Percentiles rank a stretch among this genome's conserved stretches.
These are phyloP conservation scores for Claviceps monticola DNA, from an alignment of 2,329 filamentous ascomycete species.

Conservation along the genomic window DNA sequence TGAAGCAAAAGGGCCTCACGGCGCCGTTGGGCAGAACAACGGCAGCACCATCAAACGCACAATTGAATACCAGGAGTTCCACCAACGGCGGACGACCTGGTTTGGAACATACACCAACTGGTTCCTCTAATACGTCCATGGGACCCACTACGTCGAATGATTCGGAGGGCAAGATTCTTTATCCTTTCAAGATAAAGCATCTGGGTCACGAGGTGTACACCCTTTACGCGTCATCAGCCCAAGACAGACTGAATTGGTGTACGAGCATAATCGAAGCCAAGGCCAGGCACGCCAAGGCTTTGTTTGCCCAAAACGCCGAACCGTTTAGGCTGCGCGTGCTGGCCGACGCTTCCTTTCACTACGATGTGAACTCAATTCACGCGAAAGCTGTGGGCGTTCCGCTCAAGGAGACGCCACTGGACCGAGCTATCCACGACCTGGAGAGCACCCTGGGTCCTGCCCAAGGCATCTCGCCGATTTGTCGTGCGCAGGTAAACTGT, in stretches of 20 bases:
- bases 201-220: slow-evolving; percentile 88
- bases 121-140: slow-evolving; percentile 47
- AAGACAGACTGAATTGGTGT: slow-evolving; percentile 77
- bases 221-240: slow-evolving; percentile 65
- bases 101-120: slow-evolving; percentile 55
- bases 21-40: slow-evolving; percentile 44
- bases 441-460: slow-evolving; percentile 62
- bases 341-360: slow-evolving; percentile 81
- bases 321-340: slow-evolving; percentile 87
- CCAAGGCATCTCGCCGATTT: slow-evolving; percentile 62
- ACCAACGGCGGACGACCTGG: slow-evolving; percentile 41
- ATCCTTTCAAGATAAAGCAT: slow-evolving; percentile 92
- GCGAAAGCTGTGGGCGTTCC: slow-evolving; percentile 53
- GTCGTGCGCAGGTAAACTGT: slow-evolving; percentile 79
- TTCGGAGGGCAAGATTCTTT: slow-evolving; percentile 70
- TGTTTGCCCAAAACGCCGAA: slow-evolving; percentile 87
- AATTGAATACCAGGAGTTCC: slow-evolving; percentile 38
- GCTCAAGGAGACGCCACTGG: slow-evolving; percentile 81
- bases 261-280: slow-evolving; percentile 90
- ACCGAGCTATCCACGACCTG: slow-evolving; percentile 79
- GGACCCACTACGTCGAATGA: slow-evolving; percentile 41
- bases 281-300: slow-evolving; percentile 75
- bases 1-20: slow-evolving; percentile 66
- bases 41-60: slow-evolving; percentile 44
- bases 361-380: slow-evolving; percentile 47